Base-by-base conservation (phyloP, 768 basidiomycete genomes). In the Cystofilobasidium capitatum region DNA sequence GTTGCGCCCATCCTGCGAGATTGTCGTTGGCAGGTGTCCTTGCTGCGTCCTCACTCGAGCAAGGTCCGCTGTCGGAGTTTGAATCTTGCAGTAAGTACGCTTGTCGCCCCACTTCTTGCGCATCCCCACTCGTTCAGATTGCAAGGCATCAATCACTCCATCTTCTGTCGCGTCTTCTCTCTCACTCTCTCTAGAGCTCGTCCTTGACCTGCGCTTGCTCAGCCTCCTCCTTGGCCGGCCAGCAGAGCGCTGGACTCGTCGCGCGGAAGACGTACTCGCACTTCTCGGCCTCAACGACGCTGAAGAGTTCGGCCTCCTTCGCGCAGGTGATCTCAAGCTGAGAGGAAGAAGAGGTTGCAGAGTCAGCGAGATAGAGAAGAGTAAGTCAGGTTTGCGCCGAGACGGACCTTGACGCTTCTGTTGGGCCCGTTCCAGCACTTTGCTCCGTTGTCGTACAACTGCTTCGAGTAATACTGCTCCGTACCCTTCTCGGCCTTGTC, bases 391-490 rank as follows among this genome's bases (percentile, higher is more conserved):
- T 37, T 40, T 47, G 26, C 7, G 24, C 20, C 0, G 20, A 5
- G 22, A 77, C 82, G 59, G 76, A 89, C 91, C 75, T 84, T 81
- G 37, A 91, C 87, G 69, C 83, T 91, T 36, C 94, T 84, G 70
- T 88, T 83, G 4, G 96, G 96, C 0, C 96, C 94, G 73, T 96
- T 96, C 94, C 93, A 96, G 80, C 94, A 98, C 73, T 86, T 85
- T 6, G 91, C 82, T 45, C 94, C 96, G 62, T 82, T 80, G 42
- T 85, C 84, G 79, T 98, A 99, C 17, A 83, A 77, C 73, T 94
- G 91, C 72, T 84, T 86, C 55, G 82, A 78, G 76, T 97, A 96
- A 77, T 86, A 96, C 39, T 83, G 86, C 57, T 73, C 73, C 2
- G 73, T 71, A 3, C 88, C 91, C 69, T 81, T 72, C 2, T 83